A percentile compares a stretch with the other conserved stretches of the same genome.
Evolutionary conservation across 2,329 filamentous ascomycete genomes (phyloP).

Genomic region (Microdochium nivale): DNA sequence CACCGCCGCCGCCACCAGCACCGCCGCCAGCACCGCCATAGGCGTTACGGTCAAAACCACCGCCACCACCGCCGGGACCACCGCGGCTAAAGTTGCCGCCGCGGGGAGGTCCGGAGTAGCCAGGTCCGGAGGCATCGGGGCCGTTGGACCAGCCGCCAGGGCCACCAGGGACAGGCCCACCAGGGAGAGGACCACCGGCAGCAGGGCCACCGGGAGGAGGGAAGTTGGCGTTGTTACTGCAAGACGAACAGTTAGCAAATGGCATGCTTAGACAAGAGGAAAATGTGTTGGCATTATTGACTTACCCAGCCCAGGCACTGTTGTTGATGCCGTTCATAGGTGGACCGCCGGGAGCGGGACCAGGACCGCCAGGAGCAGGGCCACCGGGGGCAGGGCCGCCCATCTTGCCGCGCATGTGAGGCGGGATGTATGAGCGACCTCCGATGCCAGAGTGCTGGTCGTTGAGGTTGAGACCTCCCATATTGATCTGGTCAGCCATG

Average conservation of each 20-base stretch:
- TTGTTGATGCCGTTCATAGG: constrained; percentile 46
- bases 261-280: too few relatives aligned
- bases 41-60: constrained; percentile 19
- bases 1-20: constrained; percentile 58
- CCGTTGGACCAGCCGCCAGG: constrained; percentile 14
- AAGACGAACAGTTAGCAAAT: constrained; percentile 13
- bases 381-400: constrained; percentile 20
- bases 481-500: constrained; percentile 81
- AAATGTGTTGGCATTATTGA: constrained; percentile 6
- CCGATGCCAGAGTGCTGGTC: constrained; percentile 31
- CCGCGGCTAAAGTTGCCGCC: too few relatives aligned
- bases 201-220: constrained; percentile 14
- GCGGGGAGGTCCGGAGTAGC: constrained; percentile 16
- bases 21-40: constrained; percentile 11
- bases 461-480: constrained; percentile 63
- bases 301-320: constrained; percentile 57
- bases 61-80: constrained; percentile 13
- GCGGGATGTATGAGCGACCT: constrained; percentile 72
- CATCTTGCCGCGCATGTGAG: constrained; percentile 64
- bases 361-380: constrained; percentile 13
- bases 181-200: constrained; percentile 21
- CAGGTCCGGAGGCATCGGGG: constrained; percentile 19
- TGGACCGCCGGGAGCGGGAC: constrained; percentile 18
- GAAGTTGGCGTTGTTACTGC: constrained; percentile 40
- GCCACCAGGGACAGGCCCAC: constrained; percentile 22